Conservation (phyloP, 148 eudicot genomes). For the Vaccinium myrtillus region DNA sequence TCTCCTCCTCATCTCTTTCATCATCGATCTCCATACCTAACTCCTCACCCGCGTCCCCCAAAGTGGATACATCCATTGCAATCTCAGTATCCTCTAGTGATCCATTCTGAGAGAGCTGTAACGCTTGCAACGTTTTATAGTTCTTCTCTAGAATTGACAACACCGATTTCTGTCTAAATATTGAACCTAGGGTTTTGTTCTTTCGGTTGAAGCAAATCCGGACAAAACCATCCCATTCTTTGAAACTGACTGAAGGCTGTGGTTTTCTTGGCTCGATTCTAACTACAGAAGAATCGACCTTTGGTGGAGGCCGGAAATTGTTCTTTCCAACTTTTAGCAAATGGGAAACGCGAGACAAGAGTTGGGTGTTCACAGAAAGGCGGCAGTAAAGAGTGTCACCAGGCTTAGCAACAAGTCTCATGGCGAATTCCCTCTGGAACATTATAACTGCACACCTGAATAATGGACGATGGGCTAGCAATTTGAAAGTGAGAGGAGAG, state of each 20-base stretch:
- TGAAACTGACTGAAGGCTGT: slow-evolving; percentile 64
- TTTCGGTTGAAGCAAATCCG: slow-evolving; percentile 78
- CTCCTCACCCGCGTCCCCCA: slow-evolving; percentile 43
- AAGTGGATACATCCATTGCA: slow-evolving; percentile 28
- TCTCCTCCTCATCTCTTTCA: slow-evolving; percentile 53
- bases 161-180: slow-evolving; percentile 68
- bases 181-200: slow-evolving; percentile 79
- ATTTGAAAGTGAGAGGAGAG: slow-evolving; percentile 82
- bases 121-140: slow-evolving; percentile 67
- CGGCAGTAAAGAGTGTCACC: slow-evolving; percentile 90
- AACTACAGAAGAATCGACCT: slow-evolving; percentile 93
- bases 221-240: slow-evolving; percentile 92
- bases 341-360: slow-evolving; percentile 68
- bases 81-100: slow-evolving; percentile 32
- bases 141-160: slow-evolving; percentile 76
- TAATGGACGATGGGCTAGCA: slow-evolving; percentile 61
- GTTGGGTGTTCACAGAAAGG: slow-evolving; percentile 83
- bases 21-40: slow-evolving; percentile 54
- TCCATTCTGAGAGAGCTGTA: slow-evolving; percentile 33
- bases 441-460: slow-evolving; percentile 88
- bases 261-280: slow-evolving; percentile 89
- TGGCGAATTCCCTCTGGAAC: slow-evolving; percentile 94
- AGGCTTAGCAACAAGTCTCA: slow-evolving; percentile 92
- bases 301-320: slow-evolving; percentile 94
- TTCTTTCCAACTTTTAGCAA: slow-evolving; percentile 84